phyloP scores from a whole-genome alignment of 164 flowering plant genomes.

The Nymphaea colorata region DNA sequence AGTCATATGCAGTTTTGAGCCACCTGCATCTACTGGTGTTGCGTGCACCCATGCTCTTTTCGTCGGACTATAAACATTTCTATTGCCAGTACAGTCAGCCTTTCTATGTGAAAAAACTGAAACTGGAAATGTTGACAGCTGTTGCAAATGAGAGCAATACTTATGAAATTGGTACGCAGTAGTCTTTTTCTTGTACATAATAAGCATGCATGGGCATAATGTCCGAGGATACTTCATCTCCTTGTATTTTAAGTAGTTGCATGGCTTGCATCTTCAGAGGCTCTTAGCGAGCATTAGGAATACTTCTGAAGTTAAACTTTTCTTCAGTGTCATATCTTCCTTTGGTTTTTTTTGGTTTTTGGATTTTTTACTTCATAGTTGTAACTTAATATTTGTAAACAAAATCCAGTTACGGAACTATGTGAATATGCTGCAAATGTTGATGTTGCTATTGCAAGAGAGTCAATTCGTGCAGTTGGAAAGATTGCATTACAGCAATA shows the following conservation, averaged over 20 bases:
- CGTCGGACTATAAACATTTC: constrained; percentile 91
- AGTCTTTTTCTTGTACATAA: background rate
- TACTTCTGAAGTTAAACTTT: background rate
- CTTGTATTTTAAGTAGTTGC: background rate
- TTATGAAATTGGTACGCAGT: constrained; percentile 83
- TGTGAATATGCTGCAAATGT: constrained; percentile 99
- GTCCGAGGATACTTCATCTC: too few relatives aligned
- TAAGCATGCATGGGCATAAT: too few relatives aligned
- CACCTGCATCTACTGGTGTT: constrained; percentile 96
- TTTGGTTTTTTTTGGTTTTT: background rate
- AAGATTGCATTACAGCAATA: constrained; percentile 97
- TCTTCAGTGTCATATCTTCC: too few relatives aligned
- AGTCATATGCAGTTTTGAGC: constrained; percentile 86
- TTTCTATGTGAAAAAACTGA: constrained; percentile 91
- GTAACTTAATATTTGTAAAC: constrained; percentile 13
- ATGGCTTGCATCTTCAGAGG: background rate
- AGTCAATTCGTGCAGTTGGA: constrained; percentile 97
- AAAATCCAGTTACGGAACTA: constrained; percentile 85
- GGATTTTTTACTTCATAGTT: constrained; percentile 9
- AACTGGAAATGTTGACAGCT: constrained; percentile 98
- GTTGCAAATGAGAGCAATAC: constrained; percentile 99
- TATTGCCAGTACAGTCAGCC: constrained; percentile 98
- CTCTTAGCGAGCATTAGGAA: too few relatives aligned
- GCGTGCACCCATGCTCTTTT: constrained; percentile 93
- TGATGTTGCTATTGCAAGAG: constrained; percentile 93